Base-by-base conservation (phyloP, 2,329 filamentous ascomycete genomes). In the Moelleriella libera region DNA sequence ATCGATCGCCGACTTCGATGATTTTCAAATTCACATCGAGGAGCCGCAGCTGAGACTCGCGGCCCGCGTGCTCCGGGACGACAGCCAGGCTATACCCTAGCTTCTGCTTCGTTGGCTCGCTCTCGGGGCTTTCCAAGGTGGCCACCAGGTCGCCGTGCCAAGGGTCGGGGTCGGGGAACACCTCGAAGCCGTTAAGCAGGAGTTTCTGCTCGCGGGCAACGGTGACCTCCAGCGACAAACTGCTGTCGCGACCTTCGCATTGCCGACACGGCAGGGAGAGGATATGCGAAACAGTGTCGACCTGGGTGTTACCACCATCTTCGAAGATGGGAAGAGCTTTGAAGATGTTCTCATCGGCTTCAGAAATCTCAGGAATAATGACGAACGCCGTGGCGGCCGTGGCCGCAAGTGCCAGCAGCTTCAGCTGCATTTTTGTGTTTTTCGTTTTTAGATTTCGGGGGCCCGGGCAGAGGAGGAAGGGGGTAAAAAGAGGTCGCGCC, bases 111-210 rank as follows among this genome's bases (percentile, higher is more conserved):
- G 61, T 59, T 47, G 59, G 54, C 45, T 60, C 60, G 29, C 60
- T 58, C 30, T 63, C 59, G 41, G 69, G 64, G 41, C 68, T 62
- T 34, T 70, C 55, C 48, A 78, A 68, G 10, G 63, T 55, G 9
- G 75, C 75, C 5, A 59, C 63, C 39, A 79, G 64, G 7, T 62
- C 61, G 44, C 63, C 61, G 52, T 58, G 59, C 58, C 69, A 66
- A 1, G 70, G 66, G 57, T 74, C 64, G 52, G 74, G 60, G 46
- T 68, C 62, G 12, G 76, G 75, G 54, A 80, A 84, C 14, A 84
- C 65, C 55, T 78, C 72, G 50, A 74, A 72, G 49, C 72, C 76
- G 60, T 83, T 83, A 49, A 83, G 55, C 39, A 76, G 57, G 30
- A 85, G 65, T 41, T 64, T 66, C 51, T 74, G 68, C 49, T 58